Base-by-base conservation (phyloP, 306 rosid genomes). In the Acacia crassicarpa region DNA sequence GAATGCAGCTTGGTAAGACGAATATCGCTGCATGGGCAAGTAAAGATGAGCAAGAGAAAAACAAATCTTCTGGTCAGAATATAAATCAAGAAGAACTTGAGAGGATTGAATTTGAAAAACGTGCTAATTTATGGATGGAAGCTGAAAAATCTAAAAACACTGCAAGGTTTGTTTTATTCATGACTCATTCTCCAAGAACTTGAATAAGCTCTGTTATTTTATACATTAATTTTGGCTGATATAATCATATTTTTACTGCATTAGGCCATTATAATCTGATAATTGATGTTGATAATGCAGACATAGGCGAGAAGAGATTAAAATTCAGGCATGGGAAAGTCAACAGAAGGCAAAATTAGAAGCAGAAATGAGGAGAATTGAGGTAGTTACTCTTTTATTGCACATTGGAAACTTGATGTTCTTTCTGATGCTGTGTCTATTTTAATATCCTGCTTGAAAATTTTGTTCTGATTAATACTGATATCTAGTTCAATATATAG, bases 11-110 rank as follows among this genome's bases (percentile, higher is more conserved):
- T 61, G 99, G 99, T 58, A 95, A 95, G 95, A 85, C 68, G 86
- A 95, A 89, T 56, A 95, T 95, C 61, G 97, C 99, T 41, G 98
- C 94, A 17, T 95, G 99, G 99, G 99, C 98, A 45, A 95, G 92
- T 77, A 90, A 93, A 81, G 94, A 84, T 33, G 99, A 91, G 79
- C 88, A 82, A 38, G 97, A 89, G 44, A 87, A 80, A 75, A 78
- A 70, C 5, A 81, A 83, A 62, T 78, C 82, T 67, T 80, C 85
- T 73, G 76, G 78, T 20, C 88, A 71, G 76, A 83, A 80, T 9
- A 27, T 32, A 5, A 76, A 85, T 23, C 17, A 13, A 23, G 86
- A 54, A 10, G 90, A 89, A 83, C 91, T 82, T 19, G 90, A 91
- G 82, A 88, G 80, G 65, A 74, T 91, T 61, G 98, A 95, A 77